These are phyloP conservation scores for Phytophthora agathidicida DNA, from an alignment of 352 stramenopile species.

Conservation along the genomic window DNA sequence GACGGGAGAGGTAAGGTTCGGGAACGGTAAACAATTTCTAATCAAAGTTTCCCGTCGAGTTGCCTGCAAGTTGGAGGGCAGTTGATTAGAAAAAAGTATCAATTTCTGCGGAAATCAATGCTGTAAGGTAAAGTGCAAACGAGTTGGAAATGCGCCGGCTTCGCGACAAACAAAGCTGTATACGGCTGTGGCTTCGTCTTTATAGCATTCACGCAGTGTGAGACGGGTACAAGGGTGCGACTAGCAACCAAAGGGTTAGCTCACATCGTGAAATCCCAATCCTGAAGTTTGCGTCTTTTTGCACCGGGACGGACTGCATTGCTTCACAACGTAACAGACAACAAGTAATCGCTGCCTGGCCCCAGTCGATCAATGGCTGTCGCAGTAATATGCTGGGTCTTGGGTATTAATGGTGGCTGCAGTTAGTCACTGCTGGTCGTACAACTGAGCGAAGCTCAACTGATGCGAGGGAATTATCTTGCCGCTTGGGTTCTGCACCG, in stretches of 20 bases:
- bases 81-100: conserved; percentile 9
- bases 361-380: not conserved
- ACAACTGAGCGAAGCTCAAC: conserved; percentile 5
- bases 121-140: no score
- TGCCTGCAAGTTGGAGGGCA: not conserved
- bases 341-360: conserved; percentile 3
- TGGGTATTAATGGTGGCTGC: not conserved
- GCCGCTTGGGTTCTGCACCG: conserved; percentile 14
- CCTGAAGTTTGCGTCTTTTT: conserved; percentile 28
- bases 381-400: no score
- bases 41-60: conserved; percentile 14
- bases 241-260: conserved; percentile 3
- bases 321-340: not conserved
- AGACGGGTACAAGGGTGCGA: not conserved
- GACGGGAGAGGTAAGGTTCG: not conserved
- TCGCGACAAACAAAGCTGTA: no score
- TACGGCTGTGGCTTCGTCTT: not conserved
- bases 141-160: no score
- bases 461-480: conserved; percentile 12
- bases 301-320: not conserved
- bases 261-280: conserved; percentile 16
- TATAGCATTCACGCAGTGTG: not conserved
- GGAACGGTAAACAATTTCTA: conserved; percentile 16
- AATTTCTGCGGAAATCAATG: not conserved
- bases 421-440: not conserved